Base-by-base conservation (phyloP, 176 grass and related monocot genomes). In the Avena atlantica region DNA sequence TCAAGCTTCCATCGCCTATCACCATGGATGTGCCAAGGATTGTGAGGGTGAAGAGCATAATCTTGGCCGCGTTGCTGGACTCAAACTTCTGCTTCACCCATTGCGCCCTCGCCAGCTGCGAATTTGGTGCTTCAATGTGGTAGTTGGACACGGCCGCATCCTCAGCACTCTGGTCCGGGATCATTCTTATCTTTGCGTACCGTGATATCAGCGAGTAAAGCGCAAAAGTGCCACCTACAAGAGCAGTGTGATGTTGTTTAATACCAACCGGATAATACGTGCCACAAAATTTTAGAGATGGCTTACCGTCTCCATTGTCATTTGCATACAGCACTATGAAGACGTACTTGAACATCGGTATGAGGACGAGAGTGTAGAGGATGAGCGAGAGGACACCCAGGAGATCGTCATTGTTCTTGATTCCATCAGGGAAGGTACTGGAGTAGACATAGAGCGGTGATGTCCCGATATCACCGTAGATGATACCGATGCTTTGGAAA, bases 21-120 rank as follows among this genome's bases (percentile, higher is more conserved):
- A 94, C 94, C 94, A 97, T 94, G 72, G 88, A 92, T 19, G 94
- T 97, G n/a, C 89, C 94, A 14, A 94, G 87, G 76, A 97, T 90
- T 45, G 94, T 97, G 42, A 92, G 25, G 27, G 55, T 44, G 37
- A 92, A 90, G 61, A 97, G 86, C n/a, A 67, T 16, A 24, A 89
- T 78, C 83, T 93, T 94, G 45, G 92, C 87, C 0, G 29, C 40
- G 13, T 10, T 79, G 62, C 89, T 91, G 49, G 57, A 85, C 88
- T 94, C 94, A 0, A 97, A 82, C 78, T 74, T 70, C 15, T 85
- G 23, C 49, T 92, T 94, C 50, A 92, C 25, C 89, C 87, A 89
- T 31, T 85, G 74, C 1, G 90, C 91, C 34, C 89, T 83, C 63
- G 68, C 88, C n/a, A 91, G 29, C 78, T 83, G 75, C 7, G 78